These are phyloP conservation scores for Picochlorum sp. DNA, from an alignment of 139 green algal genomes.

Conservation along the genomic window DNA sequence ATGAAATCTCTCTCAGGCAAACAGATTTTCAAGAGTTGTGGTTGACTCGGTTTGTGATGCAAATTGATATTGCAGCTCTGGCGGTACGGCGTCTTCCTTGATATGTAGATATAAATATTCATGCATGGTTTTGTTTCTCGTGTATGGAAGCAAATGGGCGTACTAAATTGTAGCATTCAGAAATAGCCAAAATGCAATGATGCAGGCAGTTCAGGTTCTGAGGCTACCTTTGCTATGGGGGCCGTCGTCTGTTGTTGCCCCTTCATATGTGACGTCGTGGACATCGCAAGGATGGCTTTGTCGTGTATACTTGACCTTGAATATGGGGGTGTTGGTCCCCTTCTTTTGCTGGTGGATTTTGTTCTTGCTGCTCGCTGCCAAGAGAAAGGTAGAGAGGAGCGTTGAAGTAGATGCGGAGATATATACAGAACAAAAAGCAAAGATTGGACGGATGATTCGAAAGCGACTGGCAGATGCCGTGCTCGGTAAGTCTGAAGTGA, in stretches of 20 bases:
- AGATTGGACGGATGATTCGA: no score
- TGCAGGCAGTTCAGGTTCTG: constrained; percentile 8
- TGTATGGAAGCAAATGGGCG: background rate
- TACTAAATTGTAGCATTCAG: background rate
- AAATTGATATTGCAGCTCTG: no score
- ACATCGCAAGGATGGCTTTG: constrained; percentile 17
- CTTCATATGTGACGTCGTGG: constrained; percentile 5
- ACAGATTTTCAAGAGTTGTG: no score
- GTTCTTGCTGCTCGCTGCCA: constrained; percentile 13
- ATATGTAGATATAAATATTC: no score
- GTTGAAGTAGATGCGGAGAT: no score
- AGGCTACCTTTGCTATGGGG: constrained; percentile 19
- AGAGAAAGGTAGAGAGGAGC: no score
- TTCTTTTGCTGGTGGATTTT: background rate
- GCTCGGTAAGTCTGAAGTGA: background rate
- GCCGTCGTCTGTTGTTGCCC: constrained; percentile 8
- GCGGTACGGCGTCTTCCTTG: no score
- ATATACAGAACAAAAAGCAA: no score
- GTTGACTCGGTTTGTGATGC: no score
- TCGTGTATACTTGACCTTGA: constrained; percentile 13
- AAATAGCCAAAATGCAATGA: background rate
- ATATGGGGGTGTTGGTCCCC: constrained; percentile 13
- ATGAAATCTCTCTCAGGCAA: no score
- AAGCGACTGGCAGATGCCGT: background rate
- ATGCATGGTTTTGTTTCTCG: no score